Percentiles rank a stretch among this genome's conserved stretches.
Conservation (phyloP, 2,329 filamentous ascomycete genomes). For the Fusarium lyarnte region DNA sequence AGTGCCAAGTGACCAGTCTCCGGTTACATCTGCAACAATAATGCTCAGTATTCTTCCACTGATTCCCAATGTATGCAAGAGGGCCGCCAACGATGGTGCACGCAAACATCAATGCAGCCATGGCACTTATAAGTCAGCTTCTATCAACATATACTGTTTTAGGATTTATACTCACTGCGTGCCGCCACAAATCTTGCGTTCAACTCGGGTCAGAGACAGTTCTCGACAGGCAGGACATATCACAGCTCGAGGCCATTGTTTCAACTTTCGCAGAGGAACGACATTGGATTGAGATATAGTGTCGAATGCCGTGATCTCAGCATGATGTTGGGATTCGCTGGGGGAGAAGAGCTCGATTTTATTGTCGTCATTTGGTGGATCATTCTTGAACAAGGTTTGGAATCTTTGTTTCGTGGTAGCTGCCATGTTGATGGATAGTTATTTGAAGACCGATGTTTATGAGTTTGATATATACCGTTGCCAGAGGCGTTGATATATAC, state of each 20-base stretch:
- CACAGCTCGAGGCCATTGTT: constrained; percentile 36
- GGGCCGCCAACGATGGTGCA: constrained; percentile 32
- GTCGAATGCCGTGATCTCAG: constrained; percentile 23
- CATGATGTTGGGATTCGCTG: background rate
- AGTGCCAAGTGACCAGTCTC: constrained; percentile 36
- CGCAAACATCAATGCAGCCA: constrained; percentile 34
- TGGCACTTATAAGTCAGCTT: constrained; percentile 15
- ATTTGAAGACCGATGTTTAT: background rate
- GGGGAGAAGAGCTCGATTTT: constrained; percentile 20
- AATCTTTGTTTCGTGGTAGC: background rate
- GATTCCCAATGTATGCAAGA: constrained; percentile 24
- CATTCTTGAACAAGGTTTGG: background rate
- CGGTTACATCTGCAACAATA: constrained; percentile 40
- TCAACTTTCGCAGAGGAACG: constrained; percentile 33
- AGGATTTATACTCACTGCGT: constrained; percentile 30
- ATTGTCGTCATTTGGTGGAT: background rate
- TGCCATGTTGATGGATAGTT: background rate
- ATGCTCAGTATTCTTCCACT: constrained; percentile 40
- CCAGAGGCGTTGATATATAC: constrained; percentile 2
- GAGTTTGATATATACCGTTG: background rate
- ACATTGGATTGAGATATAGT: constrained; percentile 28
- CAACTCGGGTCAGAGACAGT: constrained; percentile 33
- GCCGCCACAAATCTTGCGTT: constrained; percentile 34
- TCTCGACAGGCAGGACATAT: constrained; percentile 36
- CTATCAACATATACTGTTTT: background rate